Base-by-base conservation (phyloP, 2,329 filamentous ascomycete genomes). In the Penicillium griseofulvum region DNA sequence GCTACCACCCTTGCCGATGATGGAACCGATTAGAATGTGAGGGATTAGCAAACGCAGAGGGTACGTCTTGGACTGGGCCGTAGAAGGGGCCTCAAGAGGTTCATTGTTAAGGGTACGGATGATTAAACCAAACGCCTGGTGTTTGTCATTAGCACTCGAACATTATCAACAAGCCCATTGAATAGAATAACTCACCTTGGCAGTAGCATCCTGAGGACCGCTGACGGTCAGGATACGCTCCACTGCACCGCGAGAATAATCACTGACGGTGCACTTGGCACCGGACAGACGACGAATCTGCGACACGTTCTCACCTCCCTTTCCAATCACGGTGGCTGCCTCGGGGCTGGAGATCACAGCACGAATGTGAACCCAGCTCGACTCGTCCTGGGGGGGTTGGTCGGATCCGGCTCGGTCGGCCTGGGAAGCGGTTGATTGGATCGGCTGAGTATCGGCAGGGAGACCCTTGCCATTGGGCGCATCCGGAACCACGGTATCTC, bases 101-200 rank as follows among this genome's bases (percentile, higher is more conserved):
- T 99, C 94, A 70, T 97, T 96, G 82, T 99, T 99, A 60, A 99
- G 81, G 3, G 94, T 99, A 68, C 94, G 91, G 68, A 99, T 97
- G 71, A 99, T 99, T 64, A 99, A 82, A 71, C 94, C 94, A 74
- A 99, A 99, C 17, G 94, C 94, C 90, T 94, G 50, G 47, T n/a
- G 11, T 16, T 26, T 37, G 39, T 43, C 24, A 28, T 63, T 47
- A 57, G 59, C 65, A 52, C 66, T 56, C 49, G 49, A 28, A 17
- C 17, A 11, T 33, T 37, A 38, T 31, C n/a, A 46, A 10, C 12
- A 36, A 53, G 33, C n/a, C n/a, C 11, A 26, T 31, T 38, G 2
- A 24, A 33, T 38, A 46, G 17, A 38, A 44, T 57, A 55, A 74
- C 80, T 67, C 80, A 93, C 91, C 86, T 99, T 99, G 65, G 94